These are phyloP conservation scores for Aspergillus sp. DNA, from an alignment of 2,329 filamentous ascomycete species.

Conservation along the genomic window DNA sequence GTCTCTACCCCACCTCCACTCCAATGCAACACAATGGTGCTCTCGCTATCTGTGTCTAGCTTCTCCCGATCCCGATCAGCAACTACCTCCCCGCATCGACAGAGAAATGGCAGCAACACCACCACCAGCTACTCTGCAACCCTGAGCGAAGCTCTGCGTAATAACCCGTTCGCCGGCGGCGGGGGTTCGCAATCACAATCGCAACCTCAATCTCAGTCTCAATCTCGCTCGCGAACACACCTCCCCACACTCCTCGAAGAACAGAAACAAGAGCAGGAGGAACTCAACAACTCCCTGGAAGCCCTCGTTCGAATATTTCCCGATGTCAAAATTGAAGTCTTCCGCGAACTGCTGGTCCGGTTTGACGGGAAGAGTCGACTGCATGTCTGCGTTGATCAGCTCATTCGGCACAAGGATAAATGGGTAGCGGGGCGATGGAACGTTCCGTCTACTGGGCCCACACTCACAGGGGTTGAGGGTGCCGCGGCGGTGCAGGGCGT, in stretches of 20 bases:
- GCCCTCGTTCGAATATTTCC: constrained; percentile 46
- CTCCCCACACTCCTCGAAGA: constrained; percentile 25
- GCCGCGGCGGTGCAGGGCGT: background rate
- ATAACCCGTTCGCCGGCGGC: constrained; percentile 39
- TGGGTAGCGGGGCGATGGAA: constrained; percentile 51
- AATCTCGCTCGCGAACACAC: constrained; percentile 24
- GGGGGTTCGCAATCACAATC: too few relatives aligned
- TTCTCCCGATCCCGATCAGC: constrained; percentile 32
- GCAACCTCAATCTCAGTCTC: constrained; percentile 23
- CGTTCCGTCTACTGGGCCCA: constrained; percentile 25
- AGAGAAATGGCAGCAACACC: constrained; percentile 17
- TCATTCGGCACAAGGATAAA: constrained; percentile 46
- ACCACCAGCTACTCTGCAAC: constrained; percentile 35
- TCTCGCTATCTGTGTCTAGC: constrained; percentile 37
- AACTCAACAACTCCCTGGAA: constrained; percentile 44
- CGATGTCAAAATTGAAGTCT: constrained; percentile 48
- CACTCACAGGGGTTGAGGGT: constrained; percentile 10
- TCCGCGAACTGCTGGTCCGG: constrained; percentile 46
- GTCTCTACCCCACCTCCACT: background rate
- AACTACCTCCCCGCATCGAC: constrained; percentile 28
- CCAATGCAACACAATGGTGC: constrained; percentile 29
- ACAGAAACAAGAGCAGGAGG: constrained; percentile 35
- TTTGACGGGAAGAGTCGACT: constrained; percentile 49
- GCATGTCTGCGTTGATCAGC: constrained; percentile 48
- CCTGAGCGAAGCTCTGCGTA: constrained; percentile 45